Base-by-base conservation (phyloP, 2,329 filamentous ascomycete species). In the Cercospora berteroae region DNA sequence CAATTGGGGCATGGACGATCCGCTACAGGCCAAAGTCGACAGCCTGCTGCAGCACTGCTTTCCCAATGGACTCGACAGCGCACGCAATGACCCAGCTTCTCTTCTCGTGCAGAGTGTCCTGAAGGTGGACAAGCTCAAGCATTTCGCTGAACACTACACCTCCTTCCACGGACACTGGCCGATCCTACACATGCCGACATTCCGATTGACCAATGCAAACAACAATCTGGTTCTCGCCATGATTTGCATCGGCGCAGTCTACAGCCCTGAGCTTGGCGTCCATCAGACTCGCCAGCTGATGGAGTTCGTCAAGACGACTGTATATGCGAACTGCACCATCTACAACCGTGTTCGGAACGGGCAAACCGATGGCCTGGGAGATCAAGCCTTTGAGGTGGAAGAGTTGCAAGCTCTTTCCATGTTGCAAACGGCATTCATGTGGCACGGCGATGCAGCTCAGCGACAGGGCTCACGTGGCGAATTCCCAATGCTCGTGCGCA, bases 81-180 rank as follows among this genome's bases (percentile, higher is more conserved):
- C 81, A 79, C 81, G 79, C 77, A 70, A 82, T 87, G 79, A 84
- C 85, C 80, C 82, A 84, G 76, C 79, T 75, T 71, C 77, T 52
- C 67, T 76, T 39, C 67, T 76, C 50, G 69, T 85, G 66, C 81
- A 80, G 73, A 74, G 77, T 66, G 89, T 88, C 74, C 85, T 92
- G 73, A 88, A 87, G 59, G 84, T 87, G 67, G 86, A 89, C 72
- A 90, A 90, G 77, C 83, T 92, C 76, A 88, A 88, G 81, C 85
- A 89, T 75, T 91, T 91, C 76, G 83, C 92, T 77, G 85, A 89
- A 73, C 85, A 88, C 74, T 92, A 90, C 81, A 87, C 85, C 67
- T 88, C 91, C 78, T 92, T 89, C 77, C 88, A 92, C 77, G 85
- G 87, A 68, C 90, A 93, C 78, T 91, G 91, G 81, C 88, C 90